phyloP scores from a whole-genome alignment of 352 stramenopile species.

The Phytophthora fragariae region DNA sequence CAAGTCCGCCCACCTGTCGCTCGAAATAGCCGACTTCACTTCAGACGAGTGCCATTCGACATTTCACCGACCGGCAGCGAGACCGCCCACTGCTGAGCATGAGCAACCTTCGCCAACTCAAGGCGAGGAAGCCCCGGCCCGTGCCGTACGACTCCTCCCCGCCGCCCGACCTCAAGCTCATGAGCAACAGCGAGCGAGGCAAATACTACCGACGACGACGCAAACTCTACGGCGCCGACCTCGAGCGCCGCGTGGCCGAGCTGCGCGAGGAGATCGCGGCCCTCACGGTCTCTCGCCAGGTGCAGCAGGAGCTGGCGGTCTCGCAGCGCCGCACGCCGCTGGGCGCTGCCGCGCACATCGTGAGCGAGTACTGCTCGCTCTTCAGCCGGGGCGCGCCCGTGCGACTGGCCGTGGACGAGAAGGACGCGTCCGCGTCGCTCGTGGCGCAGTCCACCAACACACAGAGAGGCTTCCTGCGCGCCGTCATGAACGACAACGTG shows the following conservation, averaged over 20 bases:
- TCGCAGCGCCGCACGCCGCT: slow-evolving; percentile 30
- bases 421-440: slow-evolving; percentile 23
- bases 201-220: slow-evolving; percentile 70
- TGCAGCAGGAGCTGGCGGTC: slow-evolving; percentile 41
- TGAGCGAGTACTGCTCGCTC: slow-evolving; percentile 60
- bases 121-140: too few species aligned
- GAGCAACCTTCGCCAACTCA: too few species aligned
- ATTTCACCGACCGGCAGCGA: too few species aligned
- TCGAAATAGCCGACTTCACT: too few species aligned
- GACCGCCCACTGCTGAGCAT: too few species aligned
- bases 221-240: slow-evolving; percentile 53
- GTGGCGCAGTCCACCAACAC: slow-evolving; percentile 30
- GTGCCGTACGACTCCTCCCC: neutral
- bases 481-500: slow-evolving; percentile 48
- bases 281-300: slow-evolving; percentile 42
- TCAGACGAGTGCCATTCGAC: too few species aligned
- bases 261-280: slow-evolving; percentile 59
- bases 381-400: slow-evolving; percentile 61
- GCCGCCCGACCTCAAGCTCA: slow-evolving; percentile 47
- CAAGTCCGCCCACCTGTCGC: too few species aligned
- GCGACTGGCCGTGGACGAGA: slow-evolving; percentile 40
- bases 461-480: slow-evolving; percentile 48
- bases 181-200: slow-evolving; percentile 71
- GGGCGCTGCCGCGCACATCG: slow-evolving; percentile 40
- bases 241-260: slow-evolving; percentile 44